Base-by-base conservation (phyloP, 2,329 filamentous ascomycete species). In the Sporothrix curviconia region DNA sequence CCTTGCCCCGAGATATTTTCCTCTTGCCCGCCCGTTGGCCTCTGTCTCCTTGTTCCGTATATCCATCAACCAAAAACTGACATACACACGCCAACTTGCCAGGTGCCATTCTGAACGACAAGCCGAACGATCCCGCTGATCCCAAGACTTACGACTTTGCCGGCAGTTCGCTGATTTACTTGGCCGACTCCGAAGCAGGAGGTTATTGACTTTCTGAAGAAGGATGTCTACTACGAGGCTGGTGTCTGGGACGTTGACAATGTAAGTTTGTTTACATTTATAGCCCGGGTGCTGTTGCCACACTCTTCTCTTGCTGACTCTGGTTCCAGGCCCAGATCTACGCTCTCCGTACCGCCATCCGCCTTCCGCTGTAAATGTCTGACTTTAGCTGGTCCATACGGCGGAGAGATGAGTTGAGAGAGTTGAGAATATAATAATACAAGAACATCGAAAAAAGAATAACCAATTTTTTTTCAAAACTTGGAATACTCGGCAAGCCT, bases 161-260 rank as follows among this genome's bases (percentile, higher is more conserved):
- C 62, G 90, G 90, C 42, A 90, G 86, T 68, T 82, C 84, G 17
- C 74, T 94, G 66, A 76, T 95, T 28, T 75, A 82, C 39, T 70
- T 81, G 30, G 90, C 87, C 7, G 79, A 82, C 61, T 84, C 79
- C n/a, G 8, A 83, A 80, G 65, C 86, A 91, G 62, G 86, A 90
- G 68, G 82, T 89, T 2, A 69, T 86, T 40, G 79, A 86, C 64
- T 67, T 80, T 53, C 69, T 96, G 47, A 81, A 80, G 70, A 78
- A 81, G 50, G 91, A 96, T 73, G 75, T 91, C 9, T 96, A 95
- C 72, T 76, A 78, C 9, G 78, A 73, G 60, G 77, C 72, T 43
- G 89, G 85, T 0, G 90, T 95, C 8, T 96, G 91, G 91, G 89
- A 96, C 75, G 68, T 87, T 59, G 80, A 85, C 36, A 87, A 87